Evolutionary conservation across 2,329 filamentous ascomycete genomes (phyloP).

Genomic region (Aspergillus calidoustus): DNA sequence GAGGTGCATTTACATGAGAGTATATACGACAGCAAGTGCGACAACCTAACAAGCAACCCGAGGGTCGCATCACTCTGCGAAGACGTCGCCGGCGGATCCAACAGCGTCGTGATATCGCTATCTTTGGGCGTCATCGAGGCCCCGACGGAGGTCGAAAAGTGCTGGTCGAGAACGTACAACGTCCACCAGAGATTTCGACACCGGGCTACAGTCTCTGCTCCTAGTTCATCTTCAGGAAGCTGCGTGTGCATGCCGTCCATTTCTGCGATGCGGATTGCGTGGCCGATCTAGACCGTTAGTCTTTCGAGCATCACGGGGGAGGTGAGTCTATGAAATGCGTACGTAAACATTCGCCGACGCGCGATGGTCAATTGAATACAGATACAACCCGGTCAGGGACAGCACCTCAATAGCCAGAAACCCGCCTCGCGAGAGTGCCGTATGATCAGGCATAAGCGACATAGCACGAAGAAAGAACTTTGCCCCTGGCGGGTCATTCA

Average conservation of each 20-base stretch:
- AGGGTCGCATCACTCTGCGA: constrained; percentile 7
- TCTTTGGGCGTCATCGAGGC: constrained; percentile 34
- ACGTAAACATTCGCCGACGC: constrained; percentile 47
- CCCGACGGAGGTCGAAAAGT: constrained; percentile 34
- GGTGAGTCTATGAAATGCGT: constrained; percentile 16
- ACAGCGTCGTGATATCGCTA: constrained; percentile 28
- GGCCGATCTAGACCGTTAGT: constrained; percentile 27
- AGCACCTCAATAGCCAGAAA: constrained; percentile 41
- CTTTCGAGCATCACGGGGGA: background rate
- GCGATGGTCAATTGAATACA: constrained; percentile 49
- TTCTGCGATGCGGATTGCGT: constrained; percentile 33
- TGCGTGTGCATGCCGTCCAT: constrained; percentile 36
- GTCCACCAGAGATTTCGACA: constrained; percentile 35
- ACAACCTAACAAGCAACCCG: constrained; percentile 23
- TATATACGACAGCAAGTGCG: constrained; percentile 42
- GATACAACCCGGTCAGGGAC: constrained; percentile 43
- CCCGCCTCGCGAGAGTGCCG: constrained; percentile 35
- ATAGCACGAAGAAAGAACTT: constrained; percentile 47
- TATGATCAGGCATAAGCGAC: constrained; percentile 45
- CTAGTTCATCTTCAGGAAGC: constrained; percentile 31
- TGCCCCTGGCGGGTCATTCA: constrained; percentile 37
- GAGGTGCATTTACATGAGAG: constrained; percentile 35
- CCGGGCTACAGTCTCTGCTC: constrained; percentile 28
- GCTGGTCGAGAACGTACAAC: constrained; percentile 34
- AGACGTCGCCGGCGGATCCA: background rate